These are phyloP conservation scores for Leccinum incarnatum DNA, from an alignment of 768 basidiomycete genomes.

Conservation along the genomic window DNA sequence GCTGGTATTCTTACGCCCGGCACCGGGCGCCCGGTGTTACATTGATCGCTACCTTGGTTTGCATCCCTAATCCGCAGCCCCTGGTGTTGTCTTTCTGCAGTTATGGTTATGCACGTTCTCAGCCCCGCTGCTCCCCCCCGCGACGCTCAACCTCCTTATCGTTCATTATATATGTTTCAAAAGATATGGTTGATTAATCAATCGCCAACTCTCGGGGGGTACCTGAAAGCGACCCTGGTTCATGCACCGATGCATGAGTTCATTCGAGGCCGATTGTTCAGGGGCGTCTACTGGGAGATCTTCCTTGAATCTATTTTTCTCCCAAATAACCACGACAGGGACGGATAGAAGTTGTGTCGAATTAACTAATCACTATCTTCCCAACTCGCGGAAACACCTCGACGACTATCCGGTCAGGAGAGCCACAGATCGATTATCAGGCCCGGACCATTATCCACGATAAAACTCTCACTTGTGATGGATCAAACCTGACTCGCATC, in stretches of 20 bases:
- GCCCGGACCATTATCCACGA: neutral
- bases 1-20: slow-evolving; percentile 19
- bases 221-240: slow-evolving; percentile 28
- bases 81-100: neutral
- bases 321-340: slow-evolving; percentile 21
- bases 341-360: slow-evolving; percentile 19
- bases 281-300: slow-evolving; percentile 21
- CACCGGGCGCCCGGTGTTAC: slow-evolving; percentile 13
- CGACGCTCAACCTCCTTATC: neutral
- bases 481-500: slow-evolving; percentile 5
- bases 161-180: neutral
- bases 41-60: slow-evolving; percentile 8
- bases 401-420: slow-evolving; percentile 5
- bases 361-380: slow-evolving; percentile 8
- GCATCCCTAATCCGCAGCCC: neutral
- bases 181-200: slow-evolving; percentile 7
- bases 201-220: slow-evolving; percentile 14
- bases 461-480: neutral
- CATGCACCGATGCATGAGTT: slow-evolving; percentile 19
- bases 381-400: slow-evolving; percentile 24
- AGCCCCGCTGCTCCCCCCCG: neutral
- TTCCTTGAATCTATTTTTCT: slow-evolving; percentile 13
- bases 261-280: slow-evolving; percentile 23
- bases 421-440: neutral
- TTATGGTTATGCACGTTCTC: neutral